Conservation (phyloP, 2,329 filamentous ascomycete species). For the Claviceps quebecensis region DNA sequence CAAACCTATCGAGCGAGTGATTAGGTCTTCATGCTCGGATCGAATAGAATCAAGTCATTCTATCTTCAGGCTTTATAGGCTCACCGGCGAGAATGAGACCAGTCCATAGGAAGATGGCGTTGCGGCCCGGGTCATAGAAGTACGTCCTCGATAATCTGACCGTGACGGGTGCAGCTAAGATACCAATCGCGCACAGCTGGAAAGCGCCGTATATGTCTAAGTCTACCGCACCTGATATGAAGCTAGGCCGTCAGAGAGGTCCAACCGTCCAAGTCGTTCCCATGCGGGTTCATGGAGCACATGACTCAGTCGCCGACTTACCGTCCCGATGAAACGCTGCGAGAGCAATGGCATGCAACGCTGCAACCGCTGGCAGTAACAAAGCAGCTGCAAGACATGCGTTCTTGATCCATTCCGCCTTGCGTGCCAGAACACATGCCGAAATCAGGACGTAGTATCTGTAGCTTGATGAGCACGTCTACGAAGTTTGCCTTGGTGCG, state of each 20-base stretch:
- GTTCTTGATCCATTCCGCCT: constrained; percentile 45
- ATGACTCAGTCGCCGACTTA: constrained; percentile 20
- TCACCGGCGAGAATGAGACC: constrained; percentile 43
- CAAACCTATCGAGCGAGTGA: constrained; percentile 26
- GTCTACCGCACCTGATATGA: constrained; percentile 40
- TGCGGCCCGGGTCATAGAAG: constrained; percentile 47
- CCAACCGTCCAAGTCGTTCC: neutral
- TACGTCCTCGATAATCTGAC: constrained; percentile 49
- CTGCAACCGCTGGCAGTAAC: constrained; percentile 48
- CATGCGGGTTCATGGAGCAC: neutral
- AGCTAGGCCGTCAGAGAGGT: neutral
- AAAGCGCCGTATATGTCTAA: constrained; percentile 58
- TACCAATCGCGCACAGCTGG: constrained; percentile 52
- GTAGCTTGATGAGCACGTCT: neutral
- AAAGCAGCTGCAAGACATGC: constrained; percentile 50
- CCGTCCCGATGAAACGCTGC: constrained; percentile 43
- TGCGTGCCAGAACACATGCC: constrained; percentile 48
- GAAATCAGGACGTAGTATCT: constrained; percentile 52
- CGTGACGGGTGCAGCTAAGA: constrained; percentile 48
- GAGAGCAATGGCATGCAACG: constrained; percentile 49
- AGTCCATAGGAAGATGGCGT: constrained; percentile 55
- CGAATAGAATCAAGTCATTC: neutral
- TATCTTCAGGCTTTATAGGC: constrained; percentile 6
- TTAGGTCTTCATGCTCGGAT: neutral
- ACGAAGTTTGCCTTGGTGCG: too few relatives aligned